These are phyloP conservation scores for Morella rubra DNA, from an alignment of 306 rosid genomes.

Conservation along the genomic window DNA sequence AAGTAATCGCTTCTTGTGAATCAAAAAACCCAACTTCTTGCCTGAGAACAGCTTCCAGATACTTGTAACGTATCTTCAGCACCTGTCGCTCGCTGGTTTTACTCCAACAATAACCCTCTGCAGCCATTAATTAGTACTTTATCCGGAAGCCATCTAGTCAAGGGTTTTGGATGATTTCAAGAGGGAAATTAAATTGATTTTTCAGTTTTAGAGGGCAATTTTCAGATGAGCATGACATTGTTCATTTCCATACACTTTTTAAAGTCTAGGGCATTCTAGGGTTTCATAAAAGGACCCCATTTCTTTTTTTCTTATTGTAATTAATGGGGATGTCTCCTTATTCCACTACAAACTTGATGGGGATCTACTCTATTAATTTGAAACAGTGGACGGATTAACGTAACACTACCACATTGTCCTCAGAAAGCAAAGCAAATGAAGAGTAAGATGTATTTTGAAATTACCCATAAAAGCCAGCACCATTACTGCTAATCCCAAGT, in stretches of 20 bases:
- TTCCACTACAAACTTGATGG: not conserved
- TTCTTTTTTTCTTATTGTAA: not conserved
- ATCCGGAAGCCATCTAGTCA: not conserved
- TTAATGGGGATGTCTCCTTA: conserved; percentile 13
- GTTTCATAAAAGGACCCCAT: conserved; percentile 23
- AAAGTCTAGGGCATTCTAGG: conserved; percentile 28
- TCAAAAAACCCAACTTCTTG: conserved; percentile 95
- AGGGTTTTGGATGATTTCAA: conserved; percentile 2
- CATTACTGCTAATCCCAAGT: conserved; percentile 91
- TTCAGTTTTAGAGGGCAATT: not conserved
- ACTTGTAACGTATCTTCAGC: conserved; percentile 77
- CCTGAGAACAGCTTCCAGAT: conserved; percentile 79
- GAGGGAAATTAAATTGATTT: not conserved
- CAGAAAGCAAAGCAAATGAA: conserved; percentile 38
- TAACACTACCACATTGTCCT: conserved; percentile 22
- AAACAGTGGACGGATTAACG: conserved; percentile 2
- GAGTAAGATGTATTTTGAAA: conserved; percentile 18
- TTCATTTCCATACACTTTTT: not conserved
- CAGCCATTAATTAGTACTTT: conserved; percentile 12
- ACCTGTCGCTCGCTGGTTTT: conserved; percentile 94
- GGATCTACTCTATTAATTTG: not conserved
- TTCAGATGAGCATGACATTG: not conserved
- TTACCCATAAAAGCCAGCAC: conserved; percentile 89
- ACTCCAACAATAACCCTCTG: conserved; percentile 98
- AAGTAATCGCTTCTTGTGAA: conserved; percentile 82